A percentile compares a stretch with the other conserved stretches of the same genome.
These are phyloP conservation scores for Aspergillus neoniger DNA, from an alignment of 2,329 filamentous ascomycete genomes.

Conservation along the genomic window DNA sequence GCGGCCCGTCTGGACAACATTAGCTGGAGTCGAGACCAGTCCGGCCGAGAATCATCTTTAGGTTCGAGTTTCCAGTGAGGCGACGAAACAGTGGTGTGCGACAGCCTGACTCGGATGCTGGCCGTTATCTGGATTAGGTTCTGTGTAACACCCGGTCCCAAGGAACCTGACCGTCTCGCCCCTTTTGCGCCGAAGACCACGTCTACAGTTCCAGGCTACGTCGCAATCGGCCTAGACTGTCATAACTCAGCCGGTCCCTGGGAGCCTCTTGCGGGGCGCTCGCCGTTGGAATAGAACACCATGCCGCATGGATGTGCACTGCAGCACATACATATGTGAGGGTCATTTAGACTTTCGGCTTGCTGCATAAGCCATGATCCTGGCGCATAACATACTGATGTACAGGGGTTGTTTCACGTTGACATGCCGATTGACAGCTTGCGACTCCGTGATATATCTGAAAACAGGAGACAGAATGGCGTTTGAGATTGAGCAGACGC, in stretches of 20 bases:
- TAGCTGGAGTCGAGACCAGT: background rate
- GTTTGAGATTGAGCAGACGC: background rate
- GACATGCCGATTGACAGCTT: background rate
- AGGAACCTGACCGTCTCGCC: background rate
- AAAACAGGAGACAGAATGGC: background rate
- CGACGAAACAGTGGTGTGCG: background rate
- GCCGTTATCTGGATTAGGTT: background rate
- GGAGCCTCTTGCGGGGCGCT: background rate
- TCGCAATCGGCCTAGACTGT: background rate
- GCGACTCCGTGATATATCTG: background rate
- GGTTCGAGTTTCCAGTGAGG: background rate
- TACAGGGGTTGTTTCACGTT: slow-evolving; percentile 6
- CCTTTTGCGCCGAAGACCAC: background rate
- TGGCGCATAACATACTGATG: slow-evolving; percentile 9
- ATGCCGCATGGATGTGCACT: background rate
- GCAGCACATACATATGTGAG: background rate
- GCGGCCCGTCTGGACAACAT: background rate
- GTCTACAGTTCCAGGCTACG: background rate
- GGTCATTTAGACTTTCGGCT: slow-evolving; percentile 16
- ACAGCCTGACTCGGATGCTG: background rate
- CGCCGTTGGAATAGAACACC: background rate
- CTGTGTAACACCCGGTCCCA: background rate
- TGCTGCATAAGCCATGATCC: slow-evolving; percentile 14
- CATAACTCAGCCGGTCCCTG: background rate
- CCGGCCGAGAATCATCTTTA: background rate